Evolutionary conservation across 257 asterid species (phyloP).

Genomic region (Nicotiana undulata): DNA sequence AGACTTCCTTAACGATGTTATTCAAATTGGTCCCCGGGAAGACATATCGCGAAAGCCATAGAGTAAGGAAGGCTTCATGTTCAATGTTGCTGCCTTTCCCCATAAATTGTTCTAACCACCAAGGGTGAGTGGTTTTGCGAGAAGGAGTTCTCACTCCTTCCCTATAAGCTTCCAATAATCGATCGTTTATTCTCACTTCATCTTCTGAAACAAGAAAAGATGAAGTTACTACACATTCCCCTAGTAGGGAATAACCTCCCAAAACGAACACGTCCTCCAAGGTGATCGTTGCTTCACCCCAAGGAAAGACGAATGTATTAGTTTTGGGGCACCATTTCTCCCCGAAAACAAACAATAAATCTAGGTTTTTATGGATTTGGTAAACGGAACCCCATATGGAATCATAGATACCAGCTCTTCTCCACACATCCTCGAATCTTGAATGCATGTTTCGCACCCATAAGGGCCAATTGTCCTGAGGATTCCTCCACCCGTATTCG

Average conservation of each 20-base stretch:
- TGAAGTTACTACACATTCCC: not conserved
- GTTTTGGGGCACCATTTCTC: constrained; percentile 11
- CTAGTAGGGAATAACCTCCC: constrained; percentile 10
- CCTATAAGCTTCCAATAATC: not conserved
- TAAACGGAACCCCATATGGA: not conserved
- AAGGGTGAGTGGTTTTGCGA: too few relatives aligned
- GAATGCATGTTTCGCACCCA: constrained; percentile 2
- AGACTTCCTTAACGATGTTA: not conserved
- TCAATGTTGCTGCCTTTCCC: constrained; percentile 9
- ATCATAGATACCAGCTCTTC: constrained; percentile 3
- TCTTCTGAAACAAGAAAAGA: not conserved
- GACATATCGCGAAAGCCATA: constrained; percentile 27
- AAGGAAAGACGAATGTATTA: constrained; percentile 6
- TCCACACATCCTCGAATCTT: not conserved
- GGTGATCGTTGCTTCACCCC: constrained; percentile 18
- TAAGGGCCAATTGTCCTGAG: not conserved
- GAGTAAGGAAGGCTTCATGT: constrained; percentile 27
- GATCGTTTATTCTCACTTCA: not conserved
- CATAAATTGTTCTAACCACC: too few relatives aligned
- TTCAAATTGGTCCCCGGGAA: not conserved
- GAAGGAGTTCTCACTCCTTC: too few relatives aligned
- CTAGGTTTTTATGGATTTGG: not conserved
- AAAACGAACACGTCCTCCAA: constrained; percentile 7
- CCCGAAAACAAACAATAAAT: constrained; percentile 3
- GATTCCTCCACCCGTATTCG: not conserved